A percentile compares a stretch with the other conserved stretches of the same genome.
These are phyloP conservation scores for Rusavskia elegans DNA, from an alignment of 495 filamentous ascomycete species.

Conservation along the genomic window DNA sequence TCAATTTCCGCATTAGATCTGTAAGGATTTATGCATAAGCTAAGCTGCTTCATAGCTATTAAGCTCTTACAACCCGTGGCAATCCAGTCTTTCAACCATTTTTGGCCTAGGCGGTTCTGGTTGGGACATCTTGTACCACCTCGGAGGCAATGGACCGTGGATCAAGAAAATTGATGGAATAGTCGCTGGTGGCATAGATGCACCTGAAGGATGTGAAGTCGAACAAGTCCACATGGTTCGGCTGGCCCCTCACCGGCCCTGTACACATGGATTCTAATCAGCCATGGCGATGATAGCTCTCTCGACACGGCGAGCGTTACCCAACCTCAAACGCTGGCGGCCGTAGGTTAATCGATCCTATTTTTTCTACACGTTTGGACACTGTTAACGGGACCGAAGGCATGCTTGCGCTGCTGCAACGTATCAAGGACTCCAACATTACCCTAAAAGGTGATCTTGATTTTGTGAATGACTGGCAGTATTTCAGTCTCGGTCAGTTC, in stretches of 20 bases:
- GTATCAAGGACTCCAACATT: conserved; percentile 25
- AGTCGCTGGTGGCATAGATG: conserved; percentile 23
- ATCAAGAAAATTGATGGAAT: conserved; percentile 32
- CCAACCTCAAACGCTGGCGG: conserved; percentile 35
- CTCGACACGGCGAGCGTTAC: conserved; percentile 42
- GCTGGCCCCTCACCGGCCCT: neutral
- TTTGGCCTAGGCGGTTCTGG: neutral
- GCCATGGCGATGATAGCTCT: conserved; percentile 26
- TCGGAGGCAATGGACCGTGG: conserved; percentile 46
- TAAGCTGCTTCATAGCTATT: neutral
- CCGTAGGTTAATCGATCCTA: conserved; percentile 23
- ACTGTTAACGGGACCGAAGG: conserved; percentile 18
- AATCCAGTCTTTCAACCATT: neutral
- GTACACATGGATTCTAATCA: neutral
- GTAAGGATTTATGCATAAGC: neutral
- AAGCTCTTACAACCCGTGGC: neutral
- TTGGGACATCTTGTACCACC: conserved; percentile 41
- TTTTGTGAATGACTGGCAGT: conserved; percentile 41
- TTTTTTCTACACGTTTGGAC: neutral
- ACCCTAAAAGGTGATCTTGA: conserved; percentile 31
- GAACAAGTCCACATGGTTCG: conserved; percentile 45
- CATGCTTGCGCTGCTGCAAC: conserved; percentile 31
- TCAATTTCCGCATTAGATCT: neutral
- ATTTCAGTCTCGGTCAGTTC: conserved; percentile 27
- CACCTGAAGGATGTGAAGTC: conserved; percentile 31